phyloP scores from a whole-genome alignment of 2,329 filamentous ascomycete species.

The Dothistroma septosporum region DNA sequence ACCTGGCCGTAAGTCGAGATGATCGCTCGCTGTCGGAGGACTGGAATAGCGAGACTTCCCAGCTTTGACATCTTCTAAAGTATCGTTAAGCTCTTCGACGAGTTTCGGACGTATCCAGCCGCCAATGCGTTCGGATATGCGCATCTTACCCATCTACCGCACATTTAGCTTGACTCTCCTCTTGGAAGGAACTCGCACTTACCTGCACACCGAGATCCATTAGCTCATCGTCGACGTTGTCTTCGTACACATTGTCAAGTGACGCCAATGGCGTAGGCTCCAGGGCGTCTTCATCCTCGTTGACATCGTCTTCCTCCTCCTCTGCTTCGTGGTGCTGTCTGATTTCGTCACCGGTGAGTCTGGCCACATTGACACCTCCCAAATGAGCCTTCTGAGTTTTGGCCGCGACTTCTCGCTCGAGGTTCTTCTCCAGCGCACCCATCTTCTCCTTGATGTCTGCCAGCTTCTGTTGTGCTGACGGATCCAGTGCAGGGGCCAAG shows the following conservation, averaged over 20 bases:
- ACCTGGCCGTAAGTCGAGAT: slow-evolving; percentile 19
- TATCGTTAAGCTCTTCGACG: slow-evolving; percentile 58
- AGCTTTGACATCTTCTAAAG: slow-evolving; percentile 30
- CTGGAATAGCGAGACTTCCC: slow-evolving; percentile 24
- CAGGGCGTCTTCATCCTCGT: slow-evolving; percentile 55
- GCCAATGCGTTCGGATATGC: slow-evolving; percentile 69
- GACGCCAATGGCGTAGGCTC: slow-evolving; percentile 60
- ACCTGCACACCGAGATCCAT: slow-evolving; percentile 65
- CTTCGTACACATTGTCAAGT: slow-evolving; percentile 65
- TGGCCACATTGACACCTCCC: slow-evolving; percentile 25
- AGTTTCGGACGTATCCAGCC: slow-evolving; percentile 68
- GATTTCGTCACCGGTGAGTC: slow-evolving; percentile 12
- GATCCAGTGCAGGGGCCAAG: slow-evolving; percentile 63
- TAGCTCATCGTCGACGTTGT: slow-evolving; percentile 61
- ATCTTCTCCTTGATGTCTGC: slow-evolving; percentile 77
- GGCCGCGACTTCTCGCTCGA: slow-evolving; percentile 64
- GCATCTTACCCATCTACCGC: slow-evolving; percentile 66
- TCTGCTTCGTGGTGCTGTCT: slow-evolving; percentile 51
- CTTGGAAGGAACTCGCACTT: background rate
- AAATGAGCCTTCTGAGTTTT: slow-evolving; percentile 27
- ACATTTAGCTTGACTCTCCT: slow-evolving; percentile 57
- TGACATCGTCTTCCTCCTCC: slow-evolving; percentile 51
- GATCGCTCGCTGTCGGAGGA: slow-evolving; percentile 16
- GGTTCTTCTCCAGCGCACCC: slow-evolving; percentile 63
- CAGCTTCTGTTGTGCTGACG: slow-evolving; percentile 64